A percentile compares a stretch with the other conserved stretches of the same genome.
Evolutionary conservation across 768 basidiomycete species (phyloP).

Genomic region (Rhodotorula toruloides): DNA sequence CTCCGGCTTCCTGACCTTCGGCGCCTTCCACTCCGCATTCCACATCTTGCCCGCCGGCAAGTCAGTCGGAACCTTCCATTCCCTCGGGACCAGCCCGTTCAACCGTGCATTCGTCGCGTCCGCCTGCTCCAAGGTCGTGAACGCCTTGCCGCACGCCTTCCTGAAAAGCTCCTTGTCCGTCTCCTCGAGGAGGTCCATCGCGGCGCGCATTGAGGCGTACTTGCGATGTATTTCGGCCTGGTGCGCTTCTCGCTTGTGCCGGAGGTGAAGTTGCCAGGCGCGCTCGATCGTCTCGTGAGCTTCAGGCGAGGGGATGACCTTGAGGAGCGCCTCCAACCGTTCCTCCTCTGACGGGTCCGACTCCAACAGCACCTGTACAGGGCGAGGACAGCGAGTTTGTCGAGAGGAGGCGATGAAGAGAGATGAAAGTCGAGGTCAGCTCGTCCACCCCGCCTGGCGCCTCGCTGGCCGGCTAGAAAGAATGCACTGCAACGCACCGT

Average conservation of each 20-base stretch:
- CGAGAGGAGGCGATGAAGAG: background rate
- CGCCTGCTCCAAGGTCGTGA: constrained; percentile 61
- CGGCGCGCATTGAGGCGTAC: constrained; percentile 71
- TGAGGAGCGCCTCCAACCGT: constrained; percentile 56
- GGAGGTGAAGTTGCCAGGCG: constrained; percentile 76
- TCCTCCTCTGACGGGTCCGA: constrained; percentile 21
- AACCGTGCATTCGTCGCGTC: constrained; percentile 62
- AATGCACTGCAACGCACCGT: no score
- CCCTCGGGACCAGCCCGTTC: constrained; percentile 69
- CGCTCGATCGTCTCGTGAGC: constrained; percentile 88
- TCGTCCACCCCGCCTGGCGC: background rate
- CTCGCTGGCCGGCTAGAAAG: no score
- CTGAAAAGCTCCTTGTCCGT: constrained; percentile 36
- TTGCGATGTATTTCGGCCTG: constrained; percentile 68
- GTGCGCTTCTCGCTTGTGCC: constrained; percentile 65
- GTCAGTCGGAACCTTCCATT: constrained; percentile 76
- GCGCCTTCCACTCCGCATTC: constrained; percentile 36
- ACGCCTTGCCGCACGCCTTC: constrained; percentile 43
- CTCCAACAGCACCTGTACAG: constrained; percentile 28
- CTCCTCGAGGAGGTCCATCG: constrained; percentile 72
- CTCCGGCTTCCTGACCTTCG: background rate
- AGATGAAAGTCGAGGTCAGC: background rate
- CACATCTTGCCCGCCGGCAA: constrained; percentile 60
- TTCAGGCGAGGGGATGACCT: constrained; percentile 79
- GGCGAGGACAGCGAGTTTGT: background rate